A percentile compares a stretch with the other conserved stretches of the same genome.
Conservation (phyloP, 2,329 filamentous ascomycete species). For the Pseudogymnoascus sp. region DNA sequence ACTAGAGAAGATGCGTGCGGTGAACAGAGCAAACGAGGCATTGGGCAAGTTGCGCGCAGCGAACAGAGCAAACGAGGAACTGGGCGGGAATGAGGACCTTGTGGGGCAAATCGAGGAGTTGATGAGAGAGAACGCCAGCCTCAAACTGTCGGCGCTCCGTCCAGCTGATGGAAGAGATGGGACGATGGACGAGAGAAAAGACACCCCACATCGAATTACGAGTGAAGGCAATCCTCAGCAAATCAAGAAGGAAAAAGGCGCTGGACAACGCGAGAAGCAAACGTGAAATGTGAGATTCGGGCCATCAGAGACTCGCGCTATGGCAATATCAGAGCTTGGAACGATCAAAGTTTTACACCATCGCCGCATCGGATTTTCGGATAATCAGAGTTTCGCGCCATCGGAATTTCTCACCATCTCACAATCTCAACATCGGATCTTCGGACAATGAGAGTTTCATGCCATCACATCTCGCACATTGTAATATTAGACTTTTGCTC, state of each 20-base stretch:
- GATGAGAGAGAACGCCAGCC: not conserved
- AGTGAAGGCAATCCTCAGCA: not conserved
- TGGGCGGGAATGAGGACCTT: not conserved
- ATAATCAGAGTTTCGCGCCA: not conserved
- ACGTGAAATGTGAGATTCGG: not conserved
- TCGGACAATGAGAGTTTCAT: not conserved
- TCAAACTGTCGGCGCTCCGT: not conserved
- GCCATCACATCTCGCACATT: not conserved
- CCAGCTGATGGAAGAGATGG: not conserved
- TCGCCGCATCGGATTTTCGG: not conserved
- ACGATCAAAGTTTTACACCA: not conserved
- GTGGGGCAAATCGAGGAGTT: not conserved
- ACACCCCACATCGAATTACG: not conserved
- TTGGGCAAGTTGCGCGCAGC: not conserved
- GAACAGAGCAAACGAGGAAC: not conserved
- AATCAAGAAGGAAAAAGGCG: not conserved
- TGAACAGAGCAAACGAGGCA: not conserved
- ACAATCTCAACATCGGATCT: not conserved
- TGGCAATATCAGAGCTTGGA: not conserved
- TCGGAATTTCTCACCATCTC: not conserved
- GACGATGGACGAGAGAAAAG: not conserved
- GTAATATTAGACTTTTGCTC: not conserved
- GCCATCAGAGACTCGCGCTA: too few species aligned
- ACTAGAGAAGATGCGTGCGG: not conserved
- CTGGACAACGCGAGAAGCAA: not conserved